Base-by-base conservation (phyloP, 1,139 yeast species). In the Kazachstania sp. region DNA sequence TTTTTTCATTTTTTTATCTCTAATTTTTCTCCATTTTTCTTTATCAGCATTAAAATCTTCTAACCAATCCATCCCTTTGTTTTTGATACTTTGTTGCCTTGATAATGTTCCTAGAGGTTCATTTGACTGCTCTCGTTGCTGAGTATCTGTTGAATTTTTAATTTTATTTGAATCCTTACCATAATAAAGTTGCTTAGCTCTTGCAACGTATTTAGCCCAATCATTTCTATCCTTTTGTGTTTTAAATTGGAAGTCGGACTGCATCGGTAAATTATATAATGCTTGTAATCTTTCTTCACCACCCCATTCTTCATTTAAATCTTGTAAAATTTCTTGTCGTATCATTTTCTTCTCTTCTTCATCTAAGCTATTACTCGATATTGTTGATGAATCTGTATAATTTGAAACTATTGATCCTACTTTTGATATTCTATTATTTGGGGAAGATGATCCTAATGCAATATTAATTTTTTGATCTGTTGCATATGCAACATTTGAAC, bases 221-320 rank as follows among this genome's bases (percentile, higher is more conserved):
- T 63, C 64, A 37, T 53, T 54, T 19, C 63, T 56, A 45, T 64
- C 67, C 39, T 60, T 54, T 32, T 53, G 53, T 30, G 55, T 59
- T 36, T 60, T 61, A 41, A 65, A 61, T 39, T 60, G 54, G 37
- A 52, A 55, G 31, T 59, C 55, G 3, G 54, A 57, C 20, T 55
- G 52, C n/a, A 59, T 50, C 2, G 65, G 64, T 8, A 78, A 75
- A 50, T 79, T 71, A 51, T 81, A 73, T 16, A 81, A 78, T 38
- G 68, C 70, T 48, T 75, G 73, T 50, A 84, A 69, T 51, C 88
- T 65, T 49, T 76, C 78, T 51, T 76, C 86, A 29, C 92, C 94
- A 35, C 82, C 82, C 92, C 92, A 84, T 13, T 72, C 64, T 0
- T 76, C 77, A 42, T 67, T 62, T 42, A 75, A 58, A 44, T 72